A percentile compares a stretch with the other conserved stretches of the same genome.
These are phyloP conservation scores for Pleurotus platypus DNA, from an alignment of 768 basidiomycete species.

Conservation along the genomic window DNA sequence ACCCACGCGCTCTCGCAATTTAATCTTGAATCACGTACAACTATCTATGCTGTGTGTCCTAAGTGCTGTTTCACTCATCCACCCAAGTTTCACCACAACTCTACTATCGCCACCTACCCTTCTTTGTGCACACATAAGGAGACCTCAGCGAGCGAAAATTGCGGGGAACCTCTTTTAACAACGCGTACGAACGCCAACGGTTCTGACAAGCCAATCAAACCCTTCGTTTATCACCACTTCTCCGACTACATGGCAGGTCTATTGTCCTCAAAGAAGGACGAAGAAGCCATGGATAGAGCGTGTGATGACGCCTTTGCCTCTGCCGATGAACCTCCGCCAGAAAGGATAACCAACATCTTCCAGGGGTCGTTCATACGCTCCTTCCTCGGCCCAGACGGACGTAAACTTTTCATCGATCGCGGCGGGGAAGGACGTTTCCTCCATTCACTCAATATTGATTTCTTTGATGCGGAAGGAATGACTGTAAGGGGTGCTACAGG, in stretches of 20 bases:
- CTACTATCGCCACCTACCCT: too few species aligned
- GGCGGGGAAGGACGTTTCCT: slow-evolving; percentile 12
- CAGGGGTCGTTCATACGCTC: slow-evolving; percentile 19
- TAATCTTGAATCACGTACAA: too few species aligned
- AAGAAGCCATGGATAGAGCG: slow-evolving; percentile 9
- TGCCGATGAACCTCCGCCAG: neutral
- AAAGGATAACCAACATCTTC: slow-evolving; percentile 8
- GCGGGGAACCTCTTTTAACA: too few species aligned
- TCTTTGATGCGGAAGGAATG: slow-evolving; percentile 29
- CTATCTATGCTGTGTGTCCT: too few species aligned
- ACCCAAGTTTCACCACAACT: too few species aligned
- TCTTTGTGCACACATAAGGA: too few species aligned
- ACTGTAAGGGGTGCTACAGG: slow-evolving; percentile 16
- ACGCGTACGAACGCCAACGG: too few species aligned
- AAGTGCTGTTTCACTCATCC: too few species aligned
- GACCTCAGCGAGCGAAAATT: too few species aligned
- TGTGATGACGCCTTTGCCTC: slow-evolving; percentile 8
- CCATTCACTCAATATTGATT: slow-evolving; percentile 27
- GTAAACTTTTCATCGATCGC: slow-evolving; percentile 13
- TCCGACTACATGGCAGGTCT: slow-evolving; percentile 11
- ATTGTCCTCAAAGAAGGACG: slow-evolving; percentile 5
- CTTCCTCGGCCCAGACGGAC: slow-evolving; percentile 19
- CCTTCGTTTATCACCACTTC: slow-evolving; percentile 11
- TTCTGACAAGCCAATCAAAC: slow-evolving; percentile 7
- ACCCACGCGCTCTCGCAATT: too few species aligned